Conservation (phyloP, 2,329 filamentous ascomycete species). For the Botrytis medusae region DNA sequence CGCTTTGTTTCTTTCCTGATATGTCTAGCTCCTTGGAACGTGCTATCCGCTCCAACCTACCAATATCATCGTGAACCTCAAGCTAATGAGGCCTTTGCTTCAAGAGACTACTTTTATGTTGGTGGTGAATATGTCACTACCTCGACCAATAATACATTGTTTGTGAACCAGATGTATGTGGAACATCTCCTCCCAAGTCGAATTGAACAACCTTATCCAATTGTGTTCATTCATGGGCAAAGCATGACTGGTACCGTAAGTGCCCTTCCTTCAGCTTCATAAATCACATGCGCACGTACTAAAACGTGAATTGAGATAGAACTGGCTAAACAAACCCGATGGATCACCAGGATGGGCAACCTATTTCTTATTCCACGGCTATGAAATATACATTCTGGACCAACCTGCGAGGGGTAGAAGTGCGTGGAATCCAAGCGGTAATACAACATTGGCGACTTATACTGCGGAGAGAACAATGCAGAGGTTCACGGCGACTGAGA, state of each 20-base stretch:
- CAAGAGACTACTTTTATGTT: slow-evolving; percentile 33
- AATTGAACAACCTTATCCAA: slow-evolving; percentile 27
- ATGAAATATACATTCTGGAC: slow-evolving; percentile 46
- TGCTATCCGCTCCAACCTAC: not conserved
- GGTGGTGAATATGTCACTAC: slow-evolving; percentile 33
- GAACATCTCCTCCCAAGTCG: slow-evolving; percentile 46
- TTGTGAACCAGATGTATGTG: slow-evolving; percentile 52
- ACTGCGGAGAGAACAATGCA: slow-evolving; percentile 32
- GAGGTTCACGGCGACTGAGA: slow-evolving; percentile 35
- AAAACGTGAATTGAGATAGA: slow-evolving; percentile 31
- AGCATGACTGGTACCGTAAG: slow-evolving; percentile 35
- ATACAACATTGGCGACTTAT: slow-evolving; percentile 21
- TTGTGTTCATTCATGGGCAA: slow-evolving; percentile 35
- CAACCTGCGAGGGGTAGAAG: slow-evolving; percentile 26
- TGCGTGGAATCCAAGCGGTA: slow-evolving; percentile 26
- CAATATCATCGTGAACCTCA: not conserved
- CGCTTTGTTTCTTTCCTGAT: not conserved
- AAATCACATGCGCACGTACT: not conserved
- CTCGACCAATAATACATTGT: slow-evolving; percentile 21
- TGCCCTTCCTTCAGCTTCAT: not conserved
- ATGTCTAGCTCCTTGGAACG: not conserved
- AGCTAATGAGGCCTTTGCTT: not conserved
- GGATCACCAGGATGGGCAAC: slow-evolving; percentile 49
- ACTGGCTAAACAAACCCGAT: slow-evolving; percentile 51
- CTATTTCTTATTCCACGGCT: slow-evolving; percentile 47